Percentiles rank a stretch among this genome's conserved stretches.
These are phyloP conservation scores for Herpetomonas samuelpessoai DNA, from an alignment of 208 protist genomes.

Conservation along the genomic window DNA sequence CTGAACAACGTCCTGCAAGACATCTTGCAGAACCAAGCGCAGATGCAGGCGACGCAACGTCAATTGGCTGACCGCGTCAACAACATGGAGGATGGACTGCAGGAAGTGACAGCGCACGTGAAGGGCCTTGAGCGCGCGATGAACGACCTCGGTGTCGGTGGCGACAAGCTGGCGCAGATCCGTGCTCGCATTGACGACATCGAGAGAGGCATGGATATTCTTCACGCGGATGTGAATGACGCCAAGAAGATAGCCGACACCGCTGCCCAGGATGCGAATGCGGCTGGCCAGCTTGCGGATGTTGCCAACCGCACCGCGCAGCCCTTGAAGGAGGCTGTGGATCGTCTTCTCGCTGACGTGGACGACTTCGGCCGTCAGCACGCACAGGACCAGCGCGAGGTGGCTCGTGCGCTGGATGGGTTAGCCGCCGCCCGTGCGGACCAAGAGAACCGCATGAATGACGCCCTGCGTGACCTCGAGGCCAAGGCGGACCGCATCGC, in stretches of 20 bases:
- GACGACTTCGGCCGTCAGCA: slow-evolving; percentile 28
- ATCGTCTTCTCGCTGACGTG: slow-evolving; percentile 25
- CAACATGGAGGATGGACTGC: slow-evolving; percentile 39
- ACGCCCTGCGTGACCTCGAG: slow-evolving; percentile 43
- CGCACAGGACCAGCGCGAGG: slow-evolving; percentile 31
- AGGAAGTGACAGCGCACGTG: slow-evolving; percentile 36
- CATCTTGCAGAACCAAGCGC: slow-evolving; percentile 60
- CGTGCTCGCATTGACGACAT: slow-evolving; percentile 47
- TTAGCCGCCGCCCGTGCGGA: slow-evolving; percentile 31
- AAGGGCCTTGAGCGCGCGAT: slow-evolving; percentile 42
- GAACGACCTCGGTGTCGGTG: slow-evolving; percentile 24
- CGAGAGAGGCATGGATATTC: slow-evolving; percentile 34
- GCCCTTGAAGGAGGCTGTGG: slow-evolving; percentile 36
- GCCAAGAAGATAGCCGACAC: slow-evolving; percentile 19
- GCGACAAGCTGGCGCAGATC: slow-evolving; percentile 33
- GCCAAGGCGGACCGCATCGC: slow-evolving; percentile 36
- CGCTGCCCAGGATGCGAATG: slow-evolving; percentile 42
- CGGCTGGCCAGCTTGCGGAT: slow-evolving; percentile 42
- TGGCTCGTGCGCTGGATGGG: slow-evolving; percentile 41
- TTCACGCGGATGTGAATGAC: slow-evolving; percentile 41
- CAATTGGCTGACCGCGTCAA: slow-evolving; percentile 33
- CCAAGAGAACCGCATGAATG: slow-evolving; percentile 40
- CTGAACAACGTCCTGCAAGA: slow-evolving; percentile 66
- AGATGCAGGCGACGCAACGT: slow-evolving; percentile 38
- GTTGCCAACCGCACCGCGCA: slow-evolving; percentile 30